Percentiles rank a stretch among this genome's conserved stretches.
These are phyloP conservation scores for Clausena lansium DNA, from an alignment of 345 rosid species.

Conservation along the genomic window DNA sequence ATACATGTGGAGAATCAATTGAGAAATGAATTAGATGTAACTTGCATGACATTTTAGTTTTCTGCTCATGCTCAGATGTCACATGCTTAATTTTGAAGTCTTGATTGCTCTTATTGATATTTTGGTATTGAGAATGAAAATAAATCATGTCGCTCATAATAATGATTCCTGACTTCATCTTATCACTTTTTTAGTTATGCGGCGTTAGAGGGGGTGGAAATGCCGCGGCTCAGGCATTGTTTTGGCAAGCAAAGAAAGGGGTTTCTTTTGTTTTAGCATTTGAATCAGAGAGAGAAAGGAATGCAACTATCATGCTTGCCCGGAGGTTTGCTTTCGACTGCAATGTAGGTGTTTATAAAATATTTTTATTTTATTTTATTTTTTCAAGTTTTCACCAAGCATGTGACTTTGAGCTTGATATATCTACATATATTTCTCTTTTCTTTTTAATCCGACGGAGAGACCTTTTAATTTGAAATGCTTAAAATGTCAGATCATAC, in stretches of 20 bases:
- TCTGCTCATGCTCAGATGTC: neutral
- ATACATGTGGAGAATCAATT: neutral
- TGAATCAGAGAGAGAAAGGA: slow-evolving; percentile 85
- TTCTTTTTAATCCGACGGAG: neutral
- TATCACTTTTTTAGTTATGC: slow-evolving; percentile 53
- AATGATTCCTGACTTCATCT: slow-evolving; percentile 14
- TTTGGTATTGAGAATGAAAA: neutral
- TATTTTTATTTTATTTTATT: neutral
- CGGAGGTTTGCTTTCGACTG: slow-evolving; percentile 95
- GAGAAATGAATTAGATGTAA: neutral
- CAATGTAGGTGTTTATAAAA: slow-evolving; percentile 55
- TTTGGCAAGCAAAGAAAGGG: slow-evolving; percentile 85
- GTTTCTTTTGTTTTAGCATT: slow-evolving; percentile 77
- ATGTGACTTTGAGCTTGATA: neutral
- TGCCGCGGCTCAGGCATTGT: slow-evolving; percentile 91
- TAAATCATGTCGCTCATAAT: neutral
- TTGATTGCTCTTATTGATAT: neutral
- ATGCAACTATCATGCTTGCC: slow-evolving; percentile 90
- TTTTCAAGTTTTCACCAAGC: too few relatives aligned
- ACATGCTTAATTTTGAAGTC: neutral
- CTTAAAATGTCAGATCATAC: slow-evolving; percentile 46
- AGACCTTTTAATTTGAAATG: neutral
- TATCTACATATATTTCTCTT: neutral
- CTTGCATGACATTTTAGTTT: neutral
- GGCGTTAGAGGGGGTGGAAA: slow-evolving; percentile 99